Conservation (phyloP, 768 basidiomycete species). For the Termitomyces sp. region DNA sequence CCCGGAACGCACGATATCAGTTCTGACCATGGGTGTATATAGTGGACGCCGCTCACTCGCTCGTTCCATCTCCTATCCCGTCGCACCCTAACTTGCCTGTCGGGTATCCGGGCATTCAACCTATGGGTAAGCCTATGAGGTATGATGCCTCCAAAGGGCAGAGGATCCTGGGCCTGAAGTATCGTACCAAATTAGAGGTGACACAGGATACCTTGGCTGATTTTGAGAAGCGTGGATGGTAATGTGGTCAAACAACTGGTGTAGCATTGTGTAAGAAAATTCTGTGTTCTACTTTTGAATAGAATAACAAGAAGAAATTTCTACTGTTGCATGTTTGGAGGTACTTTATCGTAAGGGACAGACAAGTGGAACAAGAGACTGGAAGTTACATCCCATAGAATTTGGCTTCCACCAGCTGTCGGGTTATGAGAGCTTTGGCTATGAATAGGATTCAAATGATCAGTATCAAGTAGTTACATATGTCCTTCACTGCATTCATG, state of each 20-base stretch:
- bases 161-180: slow-evolving; percentile 37
- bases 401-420: no score
- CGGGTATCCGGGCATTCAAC: slow-evolving; percentile 29
- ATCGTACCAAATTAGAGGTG: slow-evolving; percentile 32
- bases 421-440: no score
- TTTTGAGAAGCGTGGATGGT: slow-evolving; percentile 40
- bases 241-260: neutral
- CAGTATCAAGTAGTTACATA: no score
- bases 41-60: slow-evolving; percentile 35
- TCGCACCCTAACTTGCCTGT: slow-evolving; percentile 21
- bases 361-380: no score
- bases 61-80: slow-evolving; percentile 25
- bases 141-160: slow-evolving; percentile 33
- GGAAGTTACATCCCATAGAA: no score
- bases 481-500: no score
- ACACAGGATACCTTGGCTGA: slow-evolving; percentile 36
- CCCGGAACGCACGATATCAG: no score
- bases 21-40: neutral
- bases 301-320: no score
- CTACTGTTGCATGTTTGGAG: no score
- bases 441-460: no score
- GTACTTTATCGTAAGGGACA: no score
- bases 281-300: neutral
- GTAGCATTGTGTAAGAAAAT: neutral
- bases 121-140: slow-evolving; percentile 13